phyloP scores from a whole-genome alignment of 352 stramenopile genomes.

The Phytopythium litorale region DNA sequence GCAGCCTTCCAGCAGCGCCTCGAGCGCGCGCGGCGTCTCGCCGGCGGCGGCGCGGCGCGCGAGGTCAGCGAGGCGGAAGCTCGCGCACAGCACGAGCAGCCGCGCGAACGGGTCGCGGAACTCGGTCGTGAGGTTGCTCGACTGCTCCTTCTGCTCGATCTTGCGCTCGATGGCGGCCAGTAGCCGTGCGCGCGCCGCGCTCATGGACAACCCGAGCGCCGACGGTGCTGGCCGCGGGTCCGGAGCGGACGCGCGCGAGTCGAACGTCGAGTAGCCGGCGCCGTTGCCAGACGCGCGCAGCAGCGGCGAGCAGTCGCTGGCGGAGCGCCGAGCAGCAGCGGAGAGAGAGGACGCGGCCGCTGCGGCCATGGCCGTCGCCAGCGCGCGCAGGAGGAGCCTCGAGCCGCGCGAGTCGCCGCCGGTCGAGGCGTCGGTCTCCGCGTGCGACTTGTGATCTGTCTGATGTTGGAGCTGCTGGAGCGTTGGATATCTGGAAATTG shows the following conservation, averaged over 20 bases:
- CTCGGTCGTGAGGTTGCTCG: slow-evolving; percentile 55
- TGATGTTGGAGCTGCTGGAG: too few relatives aligned
- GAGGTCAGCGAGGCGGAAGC: slow-evolving; percentile 58
- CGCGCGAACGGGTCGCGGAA: slow-evolving; percentile 72
- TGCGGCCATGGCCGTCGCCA: not conserved
- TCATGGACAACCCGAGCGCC: slow-evolving; percentile 48
- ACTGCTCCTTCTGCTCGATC: slow-evolving; percentile 68
- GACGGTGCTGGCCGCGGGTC: slow-evolving; percentile 3
- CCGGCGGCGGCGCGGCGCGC: slow-evolving; percentile 23
- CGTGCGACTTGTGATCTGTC: too few relatives aligned
- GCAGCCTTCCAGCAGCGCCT: slow-evolving; percentile 41
- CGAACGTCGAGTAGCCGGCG: slow-evolving; percentile 24
- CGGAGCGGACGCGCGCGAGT: not conserved
- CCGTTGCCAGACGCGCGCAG: slow-evolving; percentile 15
- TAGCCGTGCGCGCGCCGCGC: slow-evolving; percentile 42
- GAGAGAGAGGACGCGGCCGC: not conserved
- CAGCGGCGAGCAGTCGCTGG: slow-evolving; percentile 14
- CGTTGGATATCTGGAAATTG: not conserved
- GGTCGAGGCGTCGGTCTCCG: not conserved
- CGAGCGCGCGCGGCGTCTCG: slow-evolving; percentile 16
- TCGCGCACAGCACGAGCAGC: slow-evolving; percentile 59
- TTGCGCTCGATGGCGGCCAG: slow-evolving; percentile 66
- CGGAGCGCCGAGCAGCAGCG: not conserved
- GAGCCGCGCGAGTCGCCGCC: not conserved
- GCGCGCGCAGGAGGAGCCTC: not conserved